Percentiles rank a stretch among this genome's conserved stretches.
phyloP scores from a whole-genome alignment of 148 eudicot genomes.

The Vaccinium darrowii region DNA sequence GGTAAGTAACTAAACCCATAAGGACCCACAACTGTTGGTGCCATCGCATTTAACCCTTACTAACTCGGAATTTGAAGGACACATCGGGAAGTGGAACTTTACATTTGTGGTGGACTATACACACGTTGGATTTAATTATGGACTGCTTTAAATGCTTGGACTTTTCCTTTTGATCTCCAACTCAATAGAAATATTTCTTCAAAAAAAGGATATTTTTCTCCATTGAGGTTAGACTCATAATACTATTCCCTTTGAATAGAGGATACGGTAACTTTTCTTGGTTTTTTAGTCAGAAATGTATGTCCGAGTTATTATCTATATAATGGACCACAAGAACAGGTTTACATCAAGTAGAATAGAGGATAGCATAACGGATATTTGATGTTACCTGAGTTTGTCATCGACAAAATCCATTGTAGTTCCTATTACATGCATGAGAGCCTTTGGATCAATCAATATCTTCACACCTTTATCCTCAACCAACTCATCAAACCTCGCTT shows the following conservation, averaged over 20 bases:
- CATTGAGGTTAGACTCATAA: neutral
- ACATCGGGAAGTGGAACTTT: neutral
- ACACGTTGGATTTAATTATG: neutral
- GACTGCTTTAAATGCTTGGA: neutral
- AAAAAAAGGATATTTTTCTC: neutral
- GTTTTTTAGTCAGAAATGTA: neutral
- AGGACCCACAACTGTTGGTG: neutral
- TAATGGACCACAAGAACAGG: neutral
- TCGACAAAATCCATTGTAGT: conserved; percentile 96
- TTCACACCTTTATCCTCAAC: conserved; percentile 95
- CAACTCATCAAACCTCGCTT: conserved; percentile 92
- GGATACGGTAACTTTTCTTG: neutral
- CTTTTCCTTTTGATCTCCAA: neutral
- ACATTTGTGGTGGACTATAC: neutral
- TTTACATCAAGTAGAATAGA: neutral
- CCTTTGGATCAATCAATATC: conserved; percentile 93
- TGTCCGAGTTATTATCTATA: neutral
- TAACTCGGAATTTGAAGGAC: neutral
- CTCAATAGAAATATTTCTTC: neutral
- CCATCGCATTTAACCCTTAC: neutral
- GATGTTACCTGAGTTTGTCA: conserved; percentile 77
- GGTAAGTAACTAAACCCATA: neutral
- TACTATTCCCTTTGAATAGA: neutral
- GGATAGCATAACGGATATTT: neutral
- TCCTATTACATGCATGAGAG: conserved; percentile 96